Conservation (phyloP, 2,329 filamentous ascomycete species). For the Penicillium sp. region DNA sequence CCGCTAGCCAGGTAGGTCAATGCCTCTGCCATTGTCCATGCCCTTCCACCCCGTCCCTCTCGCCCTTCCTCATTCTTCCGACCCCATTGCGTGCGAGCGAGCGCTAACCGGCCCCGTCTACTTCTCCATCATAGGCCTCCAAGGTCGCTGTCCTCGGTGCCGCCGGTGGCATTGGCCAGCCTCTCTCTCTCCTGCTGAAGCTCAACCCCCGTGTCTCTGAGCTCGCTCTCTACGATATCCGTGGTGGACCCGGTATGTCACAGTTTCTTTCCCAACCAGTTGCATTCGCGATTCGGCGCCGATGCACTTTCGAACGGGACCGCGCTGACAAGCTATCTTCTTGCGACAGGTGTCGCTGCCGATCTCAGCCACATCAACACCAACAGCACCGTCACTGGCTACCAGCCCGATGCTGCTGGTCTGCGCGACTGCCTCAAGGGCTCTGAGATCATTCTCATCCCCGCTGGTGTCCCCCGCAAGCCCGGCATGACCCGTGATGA, state of each 20-base stretch:
- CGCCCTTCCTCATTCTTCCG: conserved; percentile 7
- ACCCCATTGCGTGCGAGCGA: conserved; percentile 1
- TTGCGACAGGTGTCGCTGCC: conserved; percentile 80
- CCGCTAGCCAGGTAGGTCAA: conserved; percentile 70
- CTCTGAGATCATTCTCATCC: conserved; percentile 93
- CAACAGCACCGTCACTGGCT: conserved; percentile 91
- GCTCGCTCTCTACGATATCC: conserved; percentile 97
- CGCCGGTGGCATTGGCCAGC: conserved; percentile 96
- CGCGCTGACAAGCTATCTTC: background rate
- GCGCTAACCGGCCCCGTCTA: conserved; percentile 18
- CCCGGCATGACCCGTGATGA: conserved; percentile 99
- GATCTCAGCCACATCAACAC: conserved; percentile 99
- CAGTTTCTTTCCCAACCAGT: background rate
- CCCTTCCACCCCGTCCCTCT: conserved; percentile 8
- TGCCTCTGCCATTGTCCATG: background rate
- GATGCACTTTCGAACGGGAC: background rate
- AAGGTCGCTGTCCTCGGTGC: conserved; percentile 98
- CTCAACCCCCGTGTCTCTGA: conserved; percentile 93
- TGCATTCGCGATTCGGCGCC: conserved; percentile 1
- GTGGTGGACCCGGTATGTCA: conserved; percentile 81
- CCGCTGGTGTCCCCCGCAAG: conserved; percentile 97
- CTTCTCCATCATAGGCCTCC: conserved; percentile 67
- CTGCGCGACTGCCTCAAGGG: conserved; percentile 80
- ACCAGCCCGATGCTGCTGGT: conserved; percentile 74
- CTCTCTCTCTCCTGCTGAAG: conserved; percentile 96